Conservation (phyloP, 2,329 filamentous ascomycete genomes). For the Hansfordia pulvinata region DNA sequence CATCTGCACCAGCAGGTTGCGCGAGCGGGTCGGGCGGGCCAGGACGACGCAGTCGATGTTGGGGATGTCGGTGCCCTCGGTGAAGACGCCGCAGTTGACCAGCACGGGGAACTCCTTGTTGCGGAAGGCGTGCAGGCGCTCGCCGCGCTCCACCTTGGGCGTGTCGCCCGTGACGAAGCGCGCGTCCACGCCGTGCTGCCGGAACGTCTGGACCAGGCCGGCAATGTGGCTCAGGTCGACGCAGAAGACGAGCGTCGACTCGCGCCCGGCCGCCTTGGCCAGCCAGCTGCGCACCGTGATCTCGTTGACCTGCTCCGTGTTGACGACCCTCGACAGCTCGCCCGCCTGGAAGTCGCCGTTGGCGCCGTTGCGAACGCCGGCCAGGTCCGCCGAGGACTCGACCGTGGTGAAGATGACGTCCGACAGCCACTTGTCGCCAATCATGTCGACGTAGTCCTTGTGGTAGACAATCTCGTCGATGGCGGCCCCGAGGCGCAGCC, state of each 20-base stretch:
- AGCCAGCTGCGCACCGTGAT: conserved; percentile 80
- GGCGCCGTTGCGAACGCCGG: conserved; percentile 45
- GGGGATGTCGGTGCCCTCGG: conserved; percentile 93
- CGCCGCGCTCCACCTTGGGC: conserved; percentile 48
- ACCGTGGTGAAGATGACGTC: conserved; percentile 93
- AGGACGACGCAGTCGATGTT: conserved; percentile 91
- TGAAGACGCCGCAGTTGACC: conserved; percentile 91
- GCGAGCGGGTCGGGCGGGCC: conserved; percentile 76
- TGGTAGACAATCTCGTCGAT: conserved; percentile 97
- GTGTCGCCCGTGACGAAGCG: conserved; percentile 80
- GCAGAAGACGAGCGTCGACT: conserved; percentile 87
- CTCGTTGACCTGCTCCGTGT: conserved; percentile 68
- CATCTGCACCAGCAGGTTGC: conserved; percentile 95
- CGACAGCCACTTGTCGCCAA: conserved; percentile 76
- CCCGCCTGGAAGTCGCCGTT: conserved; percentile 69
- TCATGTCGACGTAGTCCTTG: conserved; percentile 55
- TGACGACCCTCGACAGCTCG: conserved; percentile 72
- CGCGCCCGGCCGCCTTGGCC: conserved; percentile 56
- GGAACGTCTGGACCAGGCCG: conserved; percentile 63
- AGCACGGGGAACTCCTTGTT: conserved; percentile 70
- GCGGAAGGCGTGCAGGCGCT: conserved; percentile 64
- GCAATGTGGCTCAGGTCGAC: conserved; percentile 77
- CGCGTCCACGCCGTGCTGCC: conserved; percentile 66
- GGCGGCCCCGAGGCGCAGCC: conserved; percentile 64
- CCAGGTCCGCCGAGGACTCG: conserved; percentile 67